A percentile compares a stretch with the other conserved stretches of the same genome.
phyloP scores from a whole-genome alignment of 1,284 basidiomycete species.

The Sphagnurus paluster region DNA sequence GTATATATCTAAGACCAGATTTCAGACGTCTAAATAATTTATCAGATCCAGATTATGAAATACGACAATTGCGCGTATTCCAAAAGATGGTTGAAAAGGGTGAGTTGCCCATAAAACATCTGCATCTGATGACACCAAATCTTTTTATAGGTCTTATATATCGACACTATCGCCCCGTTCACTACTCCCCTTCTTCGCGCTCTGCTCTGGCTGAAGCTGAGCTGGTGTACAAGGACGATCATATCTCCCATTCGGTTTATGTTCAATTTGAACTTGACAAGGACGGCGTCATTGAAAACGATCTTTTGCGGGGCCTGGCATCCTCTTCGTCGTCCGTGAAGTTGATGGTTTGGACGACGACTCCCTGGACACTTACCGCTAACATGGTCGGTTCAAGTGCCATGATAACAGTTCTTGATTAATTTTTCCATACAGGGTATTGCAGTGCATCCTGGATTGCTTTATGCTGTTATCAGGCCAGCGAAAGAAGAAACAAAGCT shows the following conservation, averaged over 20 bases:
- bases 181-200: constrained; percentile 94
- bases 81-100: constrained; percentile 87
- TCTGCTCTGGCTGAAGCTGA: constrained; percentile 97
- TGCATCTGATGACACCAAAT: constrained; percentile 1
- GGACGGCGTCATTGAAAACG: constrained; percentile 16
- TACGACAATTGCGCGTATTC: constrained; percentile 87
- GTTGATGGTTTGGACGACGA: constrained; percentile 97
- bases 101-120: constrained; percentile 21
- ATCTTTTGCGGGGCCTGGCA: constrained; percentile 24
- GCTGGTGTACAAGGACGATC: constrained; percentile 87
- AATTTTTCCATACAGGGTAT: constrained; percentile 64
- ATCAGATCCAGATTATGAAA: constrained; percentile 84
- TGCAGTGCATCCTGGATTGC: constrained; percentile 75
- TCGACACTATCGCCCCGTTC: constrained; percentile 86
- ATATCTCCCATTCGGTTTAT: constrained; percentile 87
- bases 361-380: constrained; percentile 95
- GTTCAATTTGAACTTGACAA: constrained; percentile 71
- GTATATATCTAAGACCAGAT: constrained; percentile 22
- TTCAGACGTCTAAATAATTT: neutral
- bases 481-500: constrained; percentile 32
- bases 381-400: constrained; percentile 73
- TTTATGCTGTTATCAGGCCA: constrained; percentile 65
- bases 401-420: constrained; percentile 8
- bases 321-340: constrained; percentile 36
- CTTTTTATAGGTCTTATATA: constrained; percentile 71